Percentiles rank a stretch among this genome's conserved stretches.
phyloP scores from a whole-genome alignment of 2,329 filamentous ascomycete species.

The Verruconis gallopava region DNA sequence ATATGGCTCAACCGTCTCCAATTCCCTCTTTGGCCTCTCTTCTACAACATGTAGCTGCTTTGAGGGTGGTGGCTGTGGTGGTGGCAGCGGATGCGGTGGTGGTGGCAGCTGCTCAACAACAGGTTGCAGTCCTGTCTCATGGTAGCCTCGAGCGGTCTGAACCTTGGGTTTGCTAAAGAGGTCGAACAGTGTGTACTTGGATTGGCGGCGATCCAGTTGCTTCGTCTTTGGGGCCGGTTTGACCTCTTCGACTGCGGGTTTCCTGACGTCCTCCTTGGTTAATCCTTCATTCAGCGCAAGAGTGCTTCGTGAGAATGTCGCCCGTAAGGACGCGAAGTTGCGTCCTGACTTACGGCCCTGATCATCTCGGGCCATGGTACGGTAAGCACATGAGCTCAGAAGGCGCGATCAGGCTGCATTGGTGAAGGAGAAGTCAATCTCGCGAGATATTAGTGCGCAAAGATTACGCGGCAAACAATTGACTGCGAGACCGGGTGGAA shows the following conservation, averaged over 20 bases:
- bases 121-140: conserved; percentile 26
- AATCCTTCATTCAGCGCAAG: not conserved
- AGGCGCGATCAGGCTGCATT: not conserved
- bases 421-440: too few species aligned
- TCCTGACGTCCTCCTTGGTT: not conserved
- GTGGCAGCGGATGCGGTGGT: conserved; percentile 1
- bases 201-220: conserved; percentile 20
- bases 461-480: too few species aligned
- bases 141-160: conserved; percentile 33
- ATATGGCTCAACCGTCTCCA: not conserved
- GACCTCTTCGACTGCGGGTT: conserved; percentile 8
- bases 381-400: conserved; percentile 5
- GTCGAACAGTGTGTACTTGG: conserved; percentile 37
- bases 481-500: too few species aligned
- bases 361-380: not conserved
- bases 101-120: conserved; percentile 4
- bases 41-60: not conserved
- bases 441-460: too few species aligned
- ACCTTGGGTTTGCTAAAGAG: conserved; percentile 38
- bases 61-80: not conserved
- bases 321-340: conserved; percentile 3
- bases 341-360: not conserved
- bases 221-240: conserved; percentile 12
- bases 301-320: conserved; percentile 1
- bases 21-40: not conserved